These are phyloP conservation scores for Rhododendron griersonianum DNA, from an alignment of 148 eudicot species.

Conservation along the genomic window DNA sequence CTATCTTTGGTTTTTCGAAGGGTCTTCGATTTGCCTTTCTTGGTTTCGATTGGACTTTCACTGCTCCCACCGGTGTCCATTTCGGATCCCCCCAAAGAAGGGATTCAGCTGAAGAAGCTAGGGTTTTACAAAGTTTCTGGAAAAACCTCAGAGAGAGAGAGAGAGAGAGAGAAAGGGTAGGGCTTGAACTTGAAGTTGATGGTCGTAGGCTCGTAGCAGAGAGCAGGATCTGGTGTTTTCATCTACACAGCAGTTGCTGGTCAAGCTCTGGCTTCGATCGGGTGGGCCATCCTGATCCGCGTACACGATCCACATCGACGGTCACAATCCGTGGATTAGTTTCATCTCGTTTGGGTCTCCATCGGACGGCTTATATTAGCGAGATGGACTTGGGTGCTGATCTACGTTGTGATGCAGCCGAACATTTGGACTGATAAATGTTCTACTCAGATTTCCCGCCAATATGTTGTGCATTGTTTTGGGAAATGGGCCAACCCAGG, in stretches of 20 bases:
- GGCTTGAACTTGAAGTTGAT: neutral
- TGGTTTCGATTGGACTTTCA: slow-evolving; percentile 49
- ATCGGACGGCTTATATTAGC: neutral
- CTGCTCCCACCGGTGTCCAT: slow-evolving; percentile 54
- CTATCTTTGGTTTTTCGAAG: slow-evolving; percentile 66
- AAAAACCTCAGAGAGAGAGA: neutral
- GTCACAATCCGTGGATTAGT: too few relatives aligned
- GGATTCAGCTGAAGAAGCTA: neutral
- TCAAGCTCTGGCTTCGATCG: neutral
- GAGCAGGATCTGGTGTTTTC: neutral
- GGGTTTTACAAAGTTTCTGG: neutral
- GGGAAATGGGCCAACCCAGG: neutral
- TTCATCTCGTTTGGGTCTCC: neutral
- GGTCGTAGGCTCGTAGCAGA: neutral
- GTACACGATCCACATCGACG: neutral
- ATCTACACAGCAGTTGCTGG: neutral
- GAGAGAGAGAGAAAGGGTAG: neutral
- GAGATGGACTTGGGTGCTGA: neutral
- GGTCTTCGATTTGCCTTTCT: slow-evolving; percentile 60
- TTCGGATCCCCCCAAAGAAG: neutral
- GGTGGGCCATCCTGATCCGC: neutral
- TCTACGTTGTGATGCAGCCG: neutral
- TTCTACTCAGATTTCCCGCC: slow-evolving; percentile 1
- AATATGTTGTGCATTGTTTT: neutral
- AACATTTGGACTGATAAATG: neutral